A percentile compares a stretch with the other conserved stretches of the same genome.
These are phyloP conservation scores for Boechera stricta DNA, from an alignment of 345 rosid genomes.

Conservation along the genomic window DNA sequence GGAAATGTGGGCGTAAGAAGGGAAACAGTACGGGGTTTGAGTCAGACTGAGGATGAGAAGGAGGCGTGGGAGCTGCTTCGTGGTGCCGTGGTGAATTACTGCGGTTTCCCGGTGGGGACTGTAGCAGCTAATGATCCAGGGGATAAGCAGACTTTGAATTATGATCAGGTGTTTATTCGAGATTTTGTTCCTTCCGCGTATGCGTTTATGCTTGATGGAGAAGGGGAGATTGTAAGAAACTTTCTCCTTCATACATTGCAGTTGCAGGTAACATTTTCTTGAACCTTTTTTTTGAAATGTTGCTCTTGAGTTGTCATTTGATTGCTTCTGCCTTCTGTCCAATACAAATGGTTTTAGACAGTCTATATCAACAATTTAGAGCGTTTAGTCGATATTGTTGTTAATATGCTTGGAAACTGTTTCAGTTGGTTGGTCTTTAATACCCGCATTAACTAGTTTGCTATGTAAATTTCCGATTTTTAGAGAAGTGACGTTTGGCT, in stretches of 20 bases:
- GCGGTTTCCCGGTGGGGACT: constrained; percentile 85
- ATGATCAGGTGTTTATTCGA: constrained; percentile 95
- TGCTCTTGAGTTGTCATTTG: constrained; percentile 10
- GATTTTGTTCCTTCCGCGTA: constrained; percentile 97
- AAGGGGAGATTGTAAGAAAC: constrained; percentile 85
- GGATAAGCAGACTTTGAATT: constrained; percentile 74
- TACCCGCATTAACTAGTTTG: background rate
- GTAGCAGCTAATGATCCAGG: constrained; percentile 83
- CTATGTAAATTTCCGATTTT: background rate
- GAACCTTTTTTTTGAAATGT: background rate
- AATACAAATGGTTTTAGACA: background rate
- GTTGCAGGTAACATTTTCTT: constrained; percentile 68
- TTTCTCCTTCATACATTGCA: constrained; percentile 94
- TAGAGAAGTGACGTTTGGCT: background rate
- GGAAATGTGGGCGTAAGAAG: constrained; percentile 31
- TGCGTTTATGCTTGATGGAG: constrained; percentile 90
- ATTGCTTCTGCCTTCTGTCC: background rate
- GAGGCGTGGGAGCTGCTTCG: constrained; percentile 93
- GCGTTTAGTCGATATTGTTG: constrained; percentile 1
- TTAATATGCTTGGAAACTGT: background rate
- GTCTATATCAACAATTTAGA: constrained; percentile 4
- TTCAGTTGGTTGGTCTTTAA: constrained; percentile 8
- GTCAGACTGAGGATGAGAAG: constrained; percentile 63
- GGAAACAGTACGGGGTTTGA: constrained; percentile 17
- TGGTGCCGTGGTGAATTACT: constrained; percentile 68